Percentiles rank a stretch among this genome's conserved stretches.
Conservation (phyloP, 106 monocot species). For the Dactylorhiza incarnata region DNA sequence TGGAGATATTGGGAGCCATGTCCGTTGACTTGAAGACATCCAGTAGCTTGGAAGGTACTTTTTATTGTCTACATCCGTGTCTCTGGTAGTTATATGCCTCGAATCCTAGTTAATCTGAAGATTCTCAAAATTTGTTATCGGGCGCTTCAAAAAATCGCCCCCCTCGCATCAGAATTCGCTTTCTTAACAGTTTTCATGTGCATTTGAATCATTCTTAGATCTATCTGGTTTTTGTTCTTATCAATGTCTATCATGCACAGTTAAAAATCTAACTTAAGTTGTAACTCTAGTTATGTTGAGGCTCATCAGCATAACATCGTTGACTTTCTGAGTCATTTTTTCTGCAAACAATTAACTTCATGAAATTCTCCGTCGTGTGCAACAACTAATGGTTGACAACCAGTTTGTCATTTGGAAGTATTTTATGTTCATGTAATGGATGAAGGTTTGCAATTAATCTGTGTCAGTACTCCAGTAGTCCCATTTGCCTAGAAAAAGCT, state of each 20-base stretch:
- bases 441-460: not conserved
- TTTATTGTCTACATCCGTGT: not conserved
- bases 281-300: not conserved
- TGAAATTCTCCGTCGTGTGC: not conserved
- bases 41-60: not conserved
- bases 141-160: too few species aligned
- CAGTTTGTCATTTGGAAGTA: not conserved
- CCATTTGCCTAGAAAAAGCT: not conserved
- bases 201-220: not conserved
- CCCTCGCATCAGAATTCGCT: too few species aligned
- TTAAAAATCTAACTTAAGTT: not conserved
- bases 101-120: too few species aligned
- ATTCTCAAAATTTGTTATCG: too few species aligned
- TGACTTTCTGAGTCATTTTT: not conserved
- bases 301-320: not conserved
- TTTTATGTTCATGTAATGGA: not conserved
- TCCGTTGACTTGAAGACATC: not conserved
- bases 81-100: too few species aligned
- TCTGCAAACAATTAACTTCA: not conserved
- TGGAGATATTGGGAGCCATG: not conserved
- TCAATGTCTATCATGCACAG: not conserved
- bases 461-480: not conserved
- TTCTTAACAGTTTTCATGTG: not conserved
- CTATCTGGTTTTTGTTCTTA: not conserved
- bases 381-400: not conserved